Base-by-base conservation (phyloP, 176 grass and related monocot species). In the Elaeis guineensis region DNA sequence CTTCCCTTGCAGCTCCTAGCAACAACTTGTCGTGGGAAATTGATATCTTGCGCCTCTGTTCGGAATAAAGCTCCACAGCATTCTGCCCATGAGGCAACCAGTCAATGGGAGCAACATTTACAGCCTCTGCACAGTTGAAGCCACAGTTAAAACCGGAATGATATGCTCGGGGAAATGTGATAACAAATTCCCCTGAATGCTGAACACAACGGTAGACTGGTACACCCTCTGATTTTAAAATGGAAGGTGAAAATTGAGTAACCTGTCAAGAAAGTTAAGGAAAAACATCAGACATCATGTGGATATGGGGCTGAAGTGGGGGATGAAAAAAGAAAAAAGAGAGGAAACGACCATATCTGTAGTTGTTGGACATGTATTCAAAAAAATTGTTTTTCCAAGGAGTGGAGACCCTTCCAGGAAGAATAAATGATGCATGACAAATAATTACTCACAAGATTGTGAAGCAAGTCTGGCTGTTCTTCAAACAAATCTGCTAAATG, bases 111-210 rank as follows among this genome's bases (percentile, higher is more conserved):
- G 87, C 93, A 51, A 90, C 87, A 70, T 91, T 91, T 61, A 97
- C 93, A 78, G 93, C 93, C 78, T 97, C 93, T 59, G 87, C 87
- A 85, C 93, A 97, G 63, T 97, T 97, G 80, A 91, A 97, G 14
- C 92, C 92, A 73, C 80, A 88, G 58, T 87, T 97, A 63, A 97
- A 97, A 64, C 93, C 93, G 23, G 93, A 75, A 77, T 97, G 93
- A 73, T 97, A 91, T 16, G 84, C 84, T 57, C 87, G 58, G 23
- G 93, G 93, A 63, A 97, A 91, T 76, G 93, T 97, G 51, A 97
- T 73, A 56, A 97, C 78, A 78, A 97, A 97, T 72, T 97, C 73
- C 11, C 93, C 84, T 71, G 82, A 75, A 53, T 62, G 75, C 59
- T 91, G 93, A 62, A 97, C 75, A 75, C 80, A 91, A 24, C 84